Evolutionary conservation across 1,284 basidiomycete genomes (phyloP), one percentile per base, ranked within the genome.

Genomic region (Schizophyllum commune): DNA sequence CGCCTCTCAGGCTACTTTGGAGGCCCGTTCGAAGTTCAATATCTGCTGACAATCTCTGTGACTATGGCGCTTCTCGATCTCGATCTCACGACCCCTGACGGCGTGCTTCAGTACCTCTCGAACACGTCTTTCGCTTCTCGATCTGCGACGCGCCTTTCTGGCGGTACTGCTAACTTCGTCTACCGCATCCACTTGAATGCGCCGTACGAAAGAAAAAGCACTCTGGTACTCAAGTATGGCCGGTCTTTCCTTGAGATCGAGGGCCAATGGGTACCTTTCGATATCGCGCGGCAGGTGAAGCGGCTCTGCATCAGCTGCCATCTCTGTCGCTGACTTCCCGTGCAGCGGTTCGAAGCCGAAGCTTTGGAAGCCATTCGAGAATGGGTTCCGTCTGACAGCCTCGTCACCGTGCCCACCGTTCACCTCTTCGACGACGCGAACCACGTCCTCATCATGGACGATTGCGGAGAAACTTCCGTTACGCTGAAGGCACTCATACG

Each of bases 401-500:
- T 79, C 9, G 75, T 82, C 51, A 77, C 73, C 1, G 78, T 82
- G 1, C 85, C 86, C 0, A 66, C 62, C 8, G 72, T 88, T 8
- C 72, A 80, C 64, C 69, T 74, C 39, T 80, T 81, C 66, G 86
- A 88, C 65, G 70, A 77, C 20, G 69, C 71, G 19, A 74, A 69
- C 8, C 73, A 80, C 62, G 77, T 79, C 5, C 75, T 87, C 34
- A 77, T 88, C 67, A 85, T 87, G 78, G 81, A 84, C 51, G 86
- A 88, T 62, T 77, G 75, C 58, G 86, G 86, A 2, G 68, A 66
- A 32, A 65, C 67, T 6, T 65, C 72, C 17, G 63, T 68, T 21
- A 78, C 75, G 1, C 72, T 88, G 62, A 86, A 87, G 68, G 70
- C 77, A 6, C 72, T 81, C 33, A 71, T 86, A 67, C 70, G 77